Base-by-base conservation (phyloP, 2,329 filamentous ascomycete species). In the Ceratocystis huliohia region DNA sequence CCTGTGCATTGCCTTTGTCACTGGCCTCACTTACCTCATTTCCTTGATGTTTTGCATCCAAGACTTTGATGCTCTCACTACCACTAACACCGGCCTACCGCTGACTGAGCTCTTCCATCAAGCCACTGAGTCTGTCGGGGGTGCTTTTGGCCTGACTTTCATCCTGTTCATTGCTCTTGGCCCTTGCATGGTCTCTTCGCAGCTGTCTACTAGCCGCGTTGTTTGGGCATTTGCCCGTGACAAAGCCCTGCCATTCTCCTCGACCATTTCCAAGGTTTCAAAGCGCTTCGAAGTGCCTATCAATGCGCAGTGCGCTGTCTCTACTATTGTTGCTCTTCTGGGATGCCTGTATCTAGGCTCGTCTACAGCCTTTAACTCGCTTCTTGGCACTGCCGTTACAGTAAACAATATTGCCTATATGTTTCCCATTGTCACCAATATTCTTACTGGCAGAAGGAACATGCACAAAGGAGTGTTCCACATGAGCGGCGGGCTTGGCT, bases 21-120 rank as follows among this genome's bases (percentile, higher is more conserved):
- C 80, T 0, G 78, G 78, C 3, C 70, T 81, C 13, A 74, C 76
- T n/a, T 82, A 81, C 69, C 74, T 80, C 1, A 74, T 82, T 33
- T 74, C 75, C 6, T 77, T 83, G 63, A 81, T 82, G 75, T 82
- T 81, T 70, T 78, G 76, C 1, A 77, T 81, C 61, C 78, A 79
- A 59, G 76, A 81, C 69, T 79, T 79, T 63, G 71, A 74, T 50
- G 74, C 74, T 1, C 73, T 83, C 0, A 74, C 77, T 65, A 70
- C 71, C 3, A 79, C 76, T 8, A 73, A 74, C 63, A 79, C 77
- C 5, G 75, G 75, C 1, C 73, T 80, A 5, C 79, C 78, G 0
- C 73, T 80, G 17, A 74, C 76, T 3, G 78, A 80, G 70, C 74
- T 80, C 2, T 65, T 79, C 71, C 73, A 74, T 8, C 78, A 79